Percentiles rank a stretch among this genome's conserved stretches.
phyloP scores from a whole-genome alignment of 169 alveolate genomes.

The Plasmodium falciparum region DNA sequence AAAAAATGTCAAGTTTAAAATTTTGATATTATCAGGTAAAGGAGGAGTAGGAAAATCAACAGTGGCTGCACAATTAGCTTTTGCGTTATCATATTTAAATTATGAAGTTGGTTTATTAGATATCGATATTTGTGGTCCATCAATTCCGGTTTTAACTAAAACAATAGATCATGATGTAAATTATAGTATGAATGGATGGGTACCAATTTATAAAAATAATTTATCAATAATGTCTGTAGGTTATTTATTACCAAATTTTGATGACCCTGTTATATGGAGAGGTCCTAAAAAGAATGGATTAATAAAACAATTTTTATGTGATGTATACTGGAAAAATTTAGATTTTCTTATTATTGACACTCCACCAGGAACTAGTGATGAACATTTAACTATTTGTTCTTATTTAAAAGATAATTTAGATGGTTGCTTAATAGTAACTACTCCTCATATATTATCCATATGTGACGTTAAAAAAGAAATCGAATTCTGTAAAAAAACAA shows the following conservation, averaged over 20 bases:
- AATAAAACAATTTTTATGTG: slow-evolving; percentile 97
- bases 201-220: slow-evolving; percentile 96
- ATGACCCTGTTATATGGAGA: slow-evolving; percentile 98
- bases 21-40: slow-evolving; percentile 96
- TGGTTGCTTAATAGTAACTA: slow-evolving; percentile 93
- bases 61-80: slow-evolving; percentile 95
- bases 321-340: slow-evolving; percentile 97
- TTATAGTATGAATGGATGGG: slow-evolving; percentile 96
- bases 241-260: slow-evolving; percentile 93
- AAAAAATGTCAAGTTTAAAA: slow-evolving; percentile 89
- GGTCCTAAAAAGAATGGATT: slow-evolving; percentile 98
- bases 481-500: slow-evolving; percentile 89
- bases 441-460: slow-evolving; percentile 82
- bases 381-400: slow-evolving; percentile 95
- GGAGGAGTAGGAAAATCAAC: slow-evolving; percentile 99
- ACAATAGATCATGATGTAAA: slow-evolving; percentile 94
- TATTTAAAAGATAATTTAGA: slow-evolving; percentile 90
- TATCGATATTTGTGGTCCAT: slow-evolving; percentile 99
- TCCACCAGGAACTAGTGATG: slow-evolving; percentile 99
- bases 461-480: slow-evolving; percentile 82
- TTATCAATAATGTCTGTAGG: slow-evolving; percentile 98
- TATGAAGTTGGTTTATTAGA: slow-evolving; percentile 96
- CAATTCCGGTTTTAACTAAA: slow-evolving; percentile 97
- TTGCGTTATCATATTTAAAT: slow-evolving; percentile 85
- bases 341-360: slow-evolving; percentile 97